phyloP scores from a whole-genome alignment of 1,139 yeast genomes.

The Torulaspora globosa region DNA sequence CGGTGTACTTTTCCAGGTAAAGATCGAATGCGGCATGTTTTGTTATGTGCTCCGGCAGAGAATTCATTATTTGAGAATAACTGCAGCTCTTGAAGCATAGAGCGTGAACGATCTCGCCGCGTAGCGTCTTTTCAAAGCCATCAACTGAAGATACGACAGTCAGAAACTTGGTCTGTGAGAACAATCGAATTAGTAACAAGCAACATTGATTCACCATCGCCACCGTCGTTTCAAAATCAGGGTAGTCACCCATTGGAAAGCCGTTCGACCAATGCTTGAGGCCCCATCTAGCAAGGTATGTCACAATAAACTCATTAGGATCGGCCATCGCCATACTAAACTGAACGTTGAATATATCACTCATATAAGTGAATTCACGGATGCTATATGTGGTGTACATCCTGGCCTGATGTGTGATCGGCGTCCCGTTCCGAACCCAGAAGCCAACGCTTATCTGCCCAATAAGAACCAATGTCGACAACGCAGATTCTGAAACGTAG shows the following conservation, averaged over 20 bases:
- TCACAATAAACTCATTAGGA: slow-evolving; percentile 55
- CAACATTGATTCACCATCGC: slow-evolving; percentile 78
- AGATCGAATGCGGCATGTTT: slow-evolving; percentile 72
- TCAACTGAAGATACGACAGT: slow-evolving; percentile 49
- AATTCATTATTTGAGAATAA: slow-evolving; percentile 64
- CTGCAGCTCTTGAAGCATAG: slow-evolving; percentile 70
- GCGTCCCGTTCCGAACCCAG: slow-evolving; percentile 88
- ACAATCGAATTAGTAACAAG: slow-evolving; percentile 60
- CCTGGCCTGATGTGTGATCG: slow-evolving; percentile 72
- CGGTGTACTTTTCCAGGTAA: slow-evolving; percentile 56
- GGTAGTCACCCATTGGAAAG: slow-evolving; percentile 37
- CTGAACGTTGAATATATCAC: slow-evolving; percentile 74
- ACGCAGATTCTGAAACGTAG: slow-evolving; percentile 56
- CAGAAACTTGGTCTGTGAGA: slow-evolving; percentile 65
- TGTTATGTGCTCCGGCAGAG: slow-evolving; percentile 71
- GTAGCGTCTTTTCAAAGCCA: slow-evolving; percentile 51
- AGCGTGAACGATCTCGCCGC: slow-evolving; percentile 71
- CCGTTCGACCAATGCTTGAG: slow-evolving; percentile 50
- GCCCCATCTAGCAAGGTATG: slow-evolving; percentile 69
- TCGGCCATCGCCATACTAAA: slow-evolving; percentile 54
- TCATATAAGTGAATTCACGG: slow-evolving; percentile 73
- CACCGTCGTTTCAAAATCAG: slow-evolving; percentile 45
- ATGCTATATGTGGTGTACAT: slow-evolving; percentile 78
- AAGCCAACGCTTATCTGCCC: slow-evolving; percentile 75
- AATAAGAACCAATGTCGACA: slow-evolving; percentile 67